Conservation (phyloP, 1,284 basidiomycete species). For the Inonotus hispidus region DNA sequence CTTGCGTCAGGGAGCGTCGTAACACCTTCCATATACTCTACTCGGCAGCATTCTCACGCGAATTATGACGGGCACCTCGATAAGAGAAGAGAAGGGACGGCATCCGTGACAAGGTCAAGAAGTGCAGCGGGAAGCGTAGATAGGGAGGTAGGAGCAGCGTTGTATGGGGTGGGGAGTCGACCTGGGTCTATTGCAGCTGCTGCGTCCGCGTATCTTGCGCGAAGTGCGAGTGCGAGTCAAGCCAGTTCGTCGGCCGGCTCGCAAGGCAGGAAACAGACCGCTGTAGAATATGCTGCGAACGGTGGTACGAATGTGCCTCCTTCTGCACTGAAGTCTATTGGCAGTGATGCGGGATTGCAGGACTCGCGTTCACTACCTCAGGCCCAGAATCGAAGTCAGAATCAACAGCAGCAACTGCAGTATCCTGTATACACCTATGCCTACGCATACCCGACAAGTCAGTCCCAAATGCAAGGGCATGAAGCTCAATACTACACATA, state of each 20-base stretch:
- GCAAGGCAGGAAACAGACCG: not conserved
- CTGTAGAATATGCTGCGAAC: not conserved
- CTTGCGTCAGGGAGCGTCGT: not conserved
- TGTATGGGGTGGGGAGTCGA: not conserved
- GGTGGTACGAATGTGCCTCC: not conserved
- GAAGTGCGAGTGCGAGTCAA: not conserved
- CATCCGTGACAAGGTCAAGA: not conserved
- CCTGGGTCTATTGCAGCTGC: not conserved
- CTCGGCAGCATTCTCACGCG: not conserved
- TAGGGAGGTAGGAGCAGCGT: not conserved
- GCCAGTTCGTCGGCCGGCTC: not conserved
- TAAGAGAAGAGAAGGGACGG: not conserved
- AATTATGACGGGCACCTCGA: not conserved
- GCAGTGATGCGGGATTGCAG: not conserved
- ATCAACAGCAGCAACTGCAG: not conserved
- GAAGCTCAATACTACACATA: conserved; percentile 1
- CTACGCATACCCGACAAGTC: not conserved
- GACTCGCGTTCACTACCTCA: not conserved
- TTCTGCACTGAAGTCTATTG: not conserved
- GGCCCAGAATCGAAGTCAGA: not conserved
- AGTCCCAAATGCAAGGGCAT: not conserved
- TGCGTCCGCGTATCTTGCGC: not conserved
- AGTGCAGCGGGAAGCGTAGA: not conserved
- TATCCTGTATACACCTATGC: not conserved
- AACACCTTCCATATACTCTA: not conserved